Base-by-base conservation (phyloP, 495 filamentous ascomycete genomes). In the Arthonia radiata region DNA sequence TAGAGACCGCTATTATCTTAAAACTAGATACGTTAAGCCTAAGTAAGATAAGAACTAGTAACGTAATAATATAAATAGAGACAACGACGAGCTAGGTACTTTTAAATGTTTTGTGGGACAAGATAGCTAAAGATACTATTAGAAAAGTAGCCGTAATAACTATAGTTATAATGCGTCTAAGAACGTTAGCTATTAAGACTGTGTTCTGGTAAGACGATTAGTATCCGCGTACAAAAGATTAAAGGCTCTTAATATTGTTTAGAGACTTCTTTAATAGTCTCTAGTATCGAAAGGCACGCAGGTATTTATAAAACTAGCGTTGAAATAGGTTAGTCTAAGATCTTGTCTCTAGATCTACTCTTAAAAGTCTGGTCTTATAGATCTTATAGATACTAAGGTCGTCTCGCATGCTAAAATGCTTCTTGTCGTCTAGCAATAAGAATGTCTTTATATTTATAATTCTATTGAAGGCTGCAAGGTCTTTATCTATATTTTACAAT, bases 1-100 rank as follows among this genome's bases (percentile, higher is more conserved):
- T 38, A 23, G 36, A 37, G 13, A 40, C 36, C 13, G 31, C 26
- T 30, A 46, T 44, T 25, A 33, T 37, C 38, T 43, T 30, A 19
- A 42, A 26, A 18, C 35, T 46, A 4, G 43, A 39, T 8, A 32
- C 38, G 28, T 27, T 43, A 7, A 38, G 29, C 17, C 36, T 23
- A 15, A 36, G 15, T 13, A 41, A 38, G 1, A 47, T 33, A 4
- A 41, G 28, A 23, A 36, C 24, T 8, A 17, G 32, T 24, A 22
- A 22, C 11, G 19, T 22, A 11, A 7, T 22, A 22, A 11, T 22
- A 22, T 11, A 22, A 22, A 22, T 11, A 22, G 19, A 22, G 11
- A 22, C 19, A 7, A 22, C 19, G 19, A 22, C 19, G 10, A 41
- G 18, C 21, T 38, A 32, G 10, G 22, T 19, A 15, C 23, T 14